Conservation (phyloP, 257 asterid genomes). For the Voacanga thouarsii region DNA sequence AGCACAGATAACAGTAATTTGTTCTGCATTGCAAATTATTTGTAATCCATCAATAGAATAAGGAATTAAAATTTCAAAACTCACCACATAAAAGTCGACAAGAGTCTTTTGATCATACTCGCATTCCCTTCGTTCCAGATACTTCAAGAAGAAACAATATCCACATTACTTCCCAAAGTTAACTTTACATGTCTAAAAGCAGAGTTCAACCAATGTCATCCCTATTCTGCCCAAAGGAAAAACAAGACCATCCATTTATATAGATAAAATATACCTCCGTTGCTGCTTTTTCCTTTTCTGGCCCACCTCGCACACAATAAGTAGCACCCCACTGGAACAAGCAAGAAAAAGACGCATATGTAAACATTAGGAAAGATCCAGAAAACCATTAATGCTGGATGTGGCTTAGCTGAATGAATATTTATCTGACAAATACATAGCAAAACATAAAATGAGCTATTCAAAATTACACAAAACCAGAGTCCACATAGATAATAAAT, state of each 20-base stretch:
- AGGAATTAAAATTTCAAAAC: slow-evolving; percentile 1
- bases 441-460: neutral
- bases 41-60: neutral
- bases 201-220: neutral
- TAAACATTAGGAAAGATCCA: slow-evolving; percentile 43
- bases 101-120: slow-evolving; percentile 75
- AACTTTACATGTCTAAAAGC: neutral
- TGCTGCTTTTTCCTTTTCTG: slow-evolving; percentile 70
- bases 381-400: slow-evolving; percentile 50
- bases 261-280: slow-evolving; percentile 54
- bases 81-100: slow-evolving; percentile 69
- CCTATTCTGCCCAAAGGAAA: too few species aligned
- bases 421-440: neutral
- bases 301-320: slow-evolving; percentile 78
- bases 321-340: slow-evolving; percentile 88
- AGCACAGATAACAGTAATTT: too few species aligned
- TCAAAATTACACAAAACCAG: neutral
- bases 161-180: neutral
- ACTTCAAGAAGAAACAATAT: slow-evolving; percentile 32
- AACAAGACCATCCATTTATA: neutral
- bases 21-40: neutral
- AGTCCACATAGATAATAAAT: neutral
- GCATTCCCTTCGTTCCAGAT: slow-evolving; percentile 85
- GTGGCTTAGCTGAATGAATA: slow-evolving; percentile 9
- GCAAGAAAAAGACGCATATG: slow-evolving; percentile 1